Base-by-base conservation (phyloP, 306 rosid species). In the Cicer cuneatum region DNA sequence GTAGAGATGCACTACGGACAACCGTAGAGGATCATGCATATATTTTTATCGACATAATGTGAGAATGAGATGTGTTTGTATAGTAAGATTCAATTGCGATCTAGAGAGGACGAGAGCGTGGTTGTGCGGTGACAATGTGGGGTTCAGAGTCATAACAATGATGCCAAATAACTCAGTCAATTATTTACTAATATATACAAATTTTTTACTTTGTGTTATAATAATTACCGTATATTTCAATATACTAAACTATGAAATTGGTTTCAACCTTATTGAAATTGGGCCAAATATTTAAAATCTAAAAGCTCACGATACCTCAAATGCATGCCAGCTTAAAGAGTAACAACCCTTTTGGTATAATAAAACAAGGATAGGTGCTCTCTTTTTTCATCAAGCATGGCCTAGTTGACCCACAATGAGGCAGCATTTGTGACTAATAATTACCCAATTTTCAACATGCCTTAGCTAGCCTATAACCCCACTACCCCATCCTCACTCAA, bases 271-370 rank as follows among this genome's bases (percentile, higher is more conserved):
- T 71, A 40, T 15, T 48, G 29, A 67, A 66, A 33, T 16, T 40
- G 21, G 2, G 58, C 10, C 67, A 5, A 67, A 15, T 54, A 72
- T 67, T 57, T 51, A n/a, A 49, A 68, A 16, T 51, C 57, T 10
- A 18, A 45, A 65, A 29, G 39, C 47, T 1, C 12, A 75, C 58
- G 14, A 75, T 6, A 10, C 6, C 6, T 69, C 15, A 71, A 69
- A 67, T 86, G 89, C 86, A 54, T 73, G 81, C 72, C 88, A 68
- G 85, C 85, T 80, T 52, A 14, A 14, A 43, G 46, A 77, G 80
- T 40, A 60, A 61, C 60, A 60, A 61, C 60, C 43, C 71, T 29
- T 68, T 73, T 40, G 62, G 63, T 73, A 67, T 74, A 70, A 70
- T 51, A 41, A 66, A 45, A 73, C 75, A 69, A 75, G 77, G 16